Evolutionary conservation across 768 basidiomycete genomes (phyloP), one percentile per base, ranked within the genome.

Genomic region (Podaxis pistillaris): DNA sequence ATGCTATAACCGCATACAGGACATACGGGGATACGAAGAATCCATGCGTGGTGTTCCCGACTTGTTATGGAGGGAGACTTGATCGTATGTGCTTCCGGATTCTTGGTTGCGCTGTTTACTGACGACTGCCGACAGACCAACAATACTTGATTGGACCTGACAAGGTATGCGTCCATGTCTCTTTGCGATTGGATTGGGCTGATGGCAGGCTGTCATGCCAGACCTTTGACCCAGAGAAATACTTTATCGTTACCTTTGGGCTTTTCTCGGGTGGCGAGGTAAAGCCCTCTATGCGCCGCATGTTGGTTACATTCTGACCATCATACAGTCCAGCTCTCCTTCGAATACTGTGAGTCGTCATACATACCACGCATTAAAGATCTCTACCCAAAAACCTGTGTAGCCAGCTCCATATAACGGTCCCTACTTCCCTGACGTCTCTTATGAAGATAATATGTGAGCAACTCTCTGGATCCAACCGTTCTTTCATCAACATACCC

Each of bases 191-290:
- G 1, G 38, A 5, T 11, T n/a, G 53, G 33, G 19, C 49, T 28
- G 52, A 8, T 58, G 19, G 46, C 26, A n/a, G 7, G 30, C 44
- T 8, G 44, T 8, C 19, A 36, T 36, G 8, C 36, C 63, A 84
- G 82, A 78, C 73, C 7, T 72, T 86, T n/a, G 78, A 85, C 66
- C 78, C 85, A 2, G 71, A 62, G 17, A 80, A 80, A 60, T 86
- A 85, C 66, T 86, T 75, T 60, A 71, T 86, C 11, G 83, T 86
- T 12, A 83, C 84, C 2, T 83, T 86, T 64, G 83, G 81, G 0
- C 70, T 85, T 33, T 86, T 86, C 66, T 84, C 80, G 41, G 83
- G 83, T 63, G 85, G 85, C 70, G 84, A 86, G 78, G 85, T 83
- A 59, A 37, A 76, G 24, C 19, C 12, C n/a, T 12, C 17, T 26